Evolutionary conservation across 202 grass and related monocot species (phyloP).

Genomic region (Eragrostis tef): DNA sequence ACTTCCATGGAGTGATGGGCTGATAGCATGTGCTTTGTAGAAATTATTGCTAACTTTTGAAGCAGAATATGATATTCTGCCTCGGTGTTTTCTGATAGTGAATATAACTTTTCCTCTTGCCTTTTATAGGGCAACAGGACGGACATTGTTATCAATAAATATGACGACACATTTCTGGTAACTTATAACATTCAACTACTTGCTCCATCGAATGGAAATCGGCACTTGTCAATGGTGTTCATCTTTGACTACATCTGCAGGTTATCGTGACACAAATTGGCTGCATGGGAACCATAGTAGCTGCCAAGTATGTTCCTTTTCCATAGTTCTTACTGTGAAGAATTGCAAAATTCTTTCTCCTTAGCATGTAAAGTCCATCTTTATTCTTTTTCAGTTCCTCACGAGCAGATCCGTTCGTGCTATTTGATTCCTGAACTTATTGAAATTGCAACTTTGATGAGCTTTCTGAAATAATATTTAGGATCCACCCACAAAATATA

Average conservation of each 20-base stretch:
- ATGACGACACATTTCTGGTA: conserved; percentile 80
- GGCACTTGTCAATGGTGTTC: conserved; percentile 36
- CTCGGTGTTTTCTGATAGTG: neutral
- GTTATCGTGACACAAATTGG: conserved; percentile 95
- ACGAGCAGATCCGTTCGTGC: neutral
- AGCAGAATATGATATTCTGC: neutral
- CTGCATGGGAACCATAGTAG: conserved; percentile 85
- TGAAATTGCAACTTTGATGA: conserved; percentile 4
- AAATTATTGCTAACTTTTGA: neutral
- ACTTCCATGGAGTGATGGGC: neutral
- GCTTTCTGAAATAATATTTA: neutral
- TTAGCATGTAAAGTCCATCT: conserved; percentile 18
- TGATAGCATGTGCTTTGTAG: neutral
- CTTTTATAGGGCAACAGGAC: conserved; percentile 77
- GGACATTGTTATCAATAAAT: conserved; percentile 78
- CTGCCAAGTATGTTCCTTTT: conserved; percentile 66
- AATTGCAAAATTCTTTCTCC: conserved; percentile 5
- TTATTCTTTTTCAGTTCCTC: conserved; percentile 29
- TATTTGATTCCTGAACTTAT: neutral
- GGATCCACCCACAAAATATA: neutral
- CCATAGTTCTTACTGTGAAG: conserved; percentile 9
- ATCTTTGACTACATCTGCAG: conserved; percentile 50
- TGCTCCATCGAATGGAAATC: conserved; percentile 6
- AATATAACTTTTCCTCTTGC: conserved; percentile 29
- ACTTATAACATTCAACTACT: conserved; percentile 36